Conservation (phyloP, 2,329 filamentous ascomycete species). For the Neonectria ditissima region DNA sequence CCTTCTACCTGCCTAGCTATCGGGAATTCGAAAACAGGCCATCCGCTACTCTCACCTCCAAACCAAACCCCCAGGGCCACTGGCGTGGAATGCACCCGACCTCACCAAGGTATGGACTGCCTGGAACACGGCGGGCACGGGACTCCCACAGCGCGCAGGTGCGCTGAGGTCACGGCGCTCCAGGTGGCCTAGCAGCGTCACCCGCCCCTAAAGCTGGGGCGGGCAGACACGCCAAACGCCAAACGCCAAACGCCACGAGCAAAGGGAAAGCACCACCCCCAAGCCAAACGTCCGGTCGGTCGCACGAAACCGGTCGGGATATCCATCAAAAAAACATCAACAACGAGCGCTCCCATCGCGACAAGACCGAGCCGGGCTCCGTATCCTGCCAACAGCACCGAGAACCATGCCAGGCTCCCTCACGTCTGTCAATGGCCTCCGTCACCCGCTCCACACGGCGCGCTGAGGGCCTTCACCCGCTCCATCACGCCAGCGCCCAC, state of each 20-base stretch:
- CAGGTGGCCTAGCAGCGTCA: slow-evolving; percentile 27
- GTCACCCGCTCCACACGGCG: slow-evolving; percentile 64
- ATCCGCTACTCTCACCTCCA: not conserved
- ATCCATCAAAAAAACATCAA: slow-evolving; percentile 45
- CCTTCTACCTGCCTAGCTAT: too few relatives aligned
- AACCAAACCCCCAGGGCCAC: slow-evolving; percentile 6
- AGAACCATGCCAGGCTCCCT: slow-evolving; percentile 54
- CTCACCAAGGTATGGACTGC: slow-evolving; percentile 2
- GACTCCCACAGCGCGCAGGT: slow-evolving; percentile 20
- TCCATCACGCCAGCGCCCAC: slow-evolving; percentile 46
- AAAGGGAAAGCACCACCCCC: slow-evolving; percentile 25
- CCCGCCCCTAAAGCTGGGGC: slow-evolving; percentile 13
- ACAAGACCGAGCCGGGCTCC: slow-evolving; percentile 36
- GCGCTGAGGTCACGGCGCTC: slow-evolving; percentile 22
- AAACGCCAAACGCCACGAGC: slow-evolving; percentile 32
- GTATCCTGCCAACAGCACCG: slow-evolving; percentile 36
- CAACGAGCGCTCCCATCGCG: slow-evolving; percentile 44
- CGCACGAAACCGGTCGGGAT: slow-evolving; percentile 40
- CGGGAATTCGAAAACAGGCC: not conserved
- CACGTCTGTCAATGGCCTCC: slow-evolving; percentile 61
- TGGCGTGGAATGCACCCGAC: slow-evolving; percentile 3
- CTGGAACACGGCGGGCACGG: slow-evolving; percentile 5
- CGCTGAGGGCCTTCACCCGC: slow-evolving; percentile 59
- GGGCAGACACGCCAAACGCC: slow-evolving; percentile 22
- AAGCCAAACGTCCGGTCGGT: slow-evolving; percentile 34